Percentiles rank a stretch among this genome's conserved stretches.
phyloP scores from a whole-genome alignment of 176 grass and related monocot species.

The Aegilops bicornis region DNA sequence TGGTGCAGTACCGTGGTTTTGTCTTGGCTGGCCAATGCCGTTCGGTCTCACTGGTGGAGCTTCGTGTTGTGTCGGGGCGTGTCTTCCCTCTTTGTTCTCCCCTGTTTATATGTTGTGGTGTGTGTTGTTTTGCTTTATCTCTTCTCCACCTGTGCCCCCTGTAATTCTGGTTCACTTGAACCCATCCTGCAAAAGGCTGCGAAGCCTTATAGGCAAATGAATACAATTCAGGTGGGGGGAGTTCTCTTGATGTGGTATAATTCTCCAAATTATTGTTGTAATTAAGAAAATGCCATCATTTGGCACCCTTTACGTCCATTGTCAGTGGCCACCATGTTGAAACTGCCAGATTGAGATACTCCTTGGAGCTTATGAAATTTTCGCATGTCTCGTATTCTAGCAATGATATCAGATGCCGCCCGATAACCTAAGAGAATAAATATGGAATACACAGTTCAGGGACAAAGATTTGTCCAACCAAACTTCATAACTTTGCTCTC shows the following conservation, averaged over 20 bases:
- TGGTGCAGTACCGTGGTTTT: no score
- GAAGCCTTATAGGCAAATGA: no score
- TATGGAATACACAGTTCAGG: neutral
- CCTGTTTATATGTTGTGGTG: no score
- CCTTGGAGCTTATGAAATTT: constrained; percentile 13
- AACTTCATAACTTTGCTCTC: neutral
- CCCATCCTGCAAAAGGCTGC: no score
- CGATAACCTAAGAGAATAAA: constrained; percentile 4
- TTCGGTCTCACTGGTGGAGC: no score
- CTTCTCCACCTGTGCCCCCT: no score
- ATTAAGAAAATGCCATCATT: constrained; percentile 14
- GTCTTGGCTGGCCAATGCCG: no score
- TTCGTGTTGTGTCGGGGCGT: no score
- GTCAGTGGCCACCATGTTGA: neutral
- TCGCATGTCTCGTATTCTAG: neutral
- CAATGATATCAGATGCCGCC: constrained; percentile 25
- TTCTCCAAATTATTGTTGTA: neutral
- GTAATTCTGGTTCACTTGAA: no score
- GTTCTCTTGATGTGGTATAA: neutral
- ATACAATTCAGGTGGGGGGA: no score
- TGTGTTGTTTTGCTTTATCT: no score
- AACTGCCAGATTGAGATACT: constrained; percentile 12
- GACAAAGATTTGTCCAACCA: constrained; percentile 4
- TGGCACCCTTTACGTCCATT: neutral
- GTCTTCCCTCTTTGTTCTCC: no score